Conservation (phyloP, 306 rosid species). For the Lathyrus sativus region DNA sequence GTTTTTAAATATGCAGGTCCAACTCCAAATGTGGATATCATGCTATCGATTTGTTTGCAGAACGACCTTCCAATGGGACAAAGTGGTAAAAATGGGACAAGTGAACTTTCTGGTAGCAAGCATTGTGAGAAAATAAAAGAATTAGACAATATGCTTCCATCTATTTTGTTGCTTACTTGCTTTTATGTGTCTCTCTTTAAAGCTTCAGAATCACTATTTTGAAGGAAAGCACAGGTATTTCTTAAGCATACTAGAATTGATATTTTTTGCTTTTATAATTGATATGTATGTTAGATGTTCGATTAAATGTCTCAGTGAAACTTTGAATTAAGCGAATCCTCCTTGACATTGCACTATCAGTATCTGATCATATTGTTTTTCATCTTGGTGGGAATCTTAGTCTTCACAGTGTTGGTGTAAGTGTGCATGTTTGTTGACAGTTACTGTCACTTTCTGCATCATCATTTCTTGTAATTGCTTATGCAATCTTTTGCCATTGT, state of each 20-base stretch:
- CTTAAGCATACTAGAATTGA: no score
- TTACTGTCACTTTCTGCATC: slow-evolving; percentile 14
- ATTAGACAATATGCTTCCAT: slow-evolving; percentile 73
- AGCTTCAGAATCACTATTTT: no score
- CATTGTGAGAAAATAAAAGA: slow-evolving; percentile 75
- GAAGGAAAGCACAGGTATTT: no score
- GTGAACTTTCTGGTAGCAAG: slow-evolving; percentile 78
- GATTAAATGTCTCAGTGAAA: no score
- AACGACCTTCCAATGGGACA: slow-evolving; percentile 62
- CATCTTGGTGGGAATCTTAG: slow-evolving; percentile 74
- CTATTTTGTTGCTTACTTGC: no score
- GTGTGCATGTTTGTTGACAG: slow-evolving; percentile 40
- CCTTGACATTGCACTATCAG: slow-evolving; percentile 71
- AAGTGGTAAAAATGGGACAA: slow-evolving; percentile 57
- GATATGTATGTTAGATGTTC: no score
- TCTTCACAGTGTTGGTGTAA: slow-evolving; percentile 95
- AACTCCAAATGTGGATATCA: slow-evolving; percentile 79
- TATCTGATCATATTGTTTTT: slow-evolving; percentile 78
- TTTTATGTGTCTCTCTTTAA: no score
- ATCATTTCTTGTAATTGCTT: slow-evolving; percentile 3
- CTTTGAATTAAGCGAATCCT: not conserved
- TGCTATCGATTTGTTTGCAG: slow-evolving; percentile 85
- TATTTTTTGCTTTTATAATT: no score
- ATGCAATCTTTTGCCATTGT: slow-evolving; percentile 24
- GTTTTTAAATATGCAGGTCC: slow-evolving; percentile 70